phyloP scores from a whole-genome alignment of 352 stramenopile species.

The Halophytophthora polymorphica region DNA sequence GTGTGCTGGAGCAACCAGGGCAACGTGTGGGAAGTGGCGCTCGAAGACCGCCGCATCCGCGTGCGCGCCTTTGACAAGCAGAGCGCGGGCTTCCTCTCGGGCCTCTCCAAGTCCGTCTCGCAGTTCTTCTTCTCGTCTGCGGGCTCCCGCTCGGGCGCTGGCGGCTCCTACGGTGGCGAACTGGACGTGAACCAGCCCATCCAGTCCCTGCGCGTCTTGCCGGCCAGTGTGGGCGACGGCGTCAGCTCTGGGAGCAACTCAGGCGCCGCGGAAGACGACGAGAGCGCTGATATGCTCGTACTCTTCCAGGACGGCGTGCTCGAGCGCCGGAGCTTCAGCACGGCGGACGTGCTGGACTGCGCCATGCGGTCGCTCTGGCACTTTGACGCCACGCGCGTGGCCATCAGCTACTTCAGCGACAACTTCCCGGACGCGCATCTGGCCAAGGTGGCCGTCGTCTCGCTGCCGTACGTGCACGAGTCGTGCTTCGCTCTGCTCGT shows the following conservation, averaged over 20 bases:
- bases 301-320: conserved; percentile 65
- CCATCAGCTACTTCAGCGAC: conserved; percentile 72
- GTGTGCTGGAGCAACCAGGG: conserved; percentile 79
- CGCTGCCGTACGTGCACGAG: conserved; percentile 64
- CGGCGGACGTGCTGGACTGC: conserved; percentile 63
- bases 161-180: conserved; percentile 12
- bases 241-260: conserved; percentile 11
- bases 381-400: conserved; percentile 56
- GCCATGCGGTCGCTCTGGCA: conserved; percentile 49
- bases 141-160: conserved; percentile 24
- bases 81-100: conserved; percentile 58
- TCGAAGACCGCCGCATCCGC: conserved; percentile 77
- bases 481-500: conserved; percentile 57
- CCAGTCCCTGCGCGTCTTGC: conserved; percentile 47
- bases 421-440: conserved; percentile 57
- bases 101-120: conserved; percentile 69
- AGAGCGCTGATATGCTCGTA: conserved; percentile 58
- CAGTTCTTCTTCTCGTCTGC: conserved; percentile 73
- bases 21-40: conserved; percentile 75
- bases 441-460: conserved; percentile 59
- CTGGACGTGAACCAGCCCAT: conserved; percentile 56
- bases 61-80: conserved; percentile 73
- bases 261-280: conserved; percentile 22
- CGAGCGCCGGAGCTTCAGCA: conserved; percentile 70
- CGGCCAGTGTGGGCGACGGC: conserved; percentile 21